Conservation (phyloP, 129 eudicot species). For the Artemisia tridentata region DNA sequence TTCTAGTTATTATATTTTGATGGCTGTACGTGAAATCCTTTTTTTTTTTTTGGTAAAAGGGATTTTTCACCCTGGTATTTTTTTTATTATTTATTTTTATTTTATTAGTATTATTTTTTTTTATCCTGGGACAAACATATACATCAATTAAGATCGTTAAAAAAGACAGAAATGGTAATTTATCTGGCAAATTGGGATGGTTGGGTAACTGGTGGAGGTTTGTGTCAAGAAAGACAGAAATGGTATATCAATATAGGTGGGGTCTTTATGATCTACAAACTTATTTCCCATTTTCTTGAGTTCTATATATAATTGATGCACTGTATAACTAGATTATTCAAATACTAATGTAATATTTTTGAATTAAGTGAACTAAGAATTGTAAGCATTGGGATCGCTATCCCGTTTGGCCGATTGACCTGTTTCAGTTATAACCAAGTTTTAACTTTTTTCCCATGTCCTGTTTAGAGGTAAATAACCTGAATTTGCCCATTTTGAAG, state of each 20-base stretch:
- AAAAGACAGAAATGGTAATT: neutral
- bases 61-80: too few species aligned
- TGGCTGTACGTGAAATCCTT: neutral
- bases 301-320: neutral
- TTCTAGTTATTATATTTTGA: neutral
- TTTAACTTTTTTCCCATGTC: neutral
- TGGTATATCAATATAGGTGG: neutral
- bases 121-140: neutral
- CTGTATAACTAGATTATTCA: neutral
- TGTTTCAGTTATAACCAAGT: neutral
- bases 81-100: too few species aligned
- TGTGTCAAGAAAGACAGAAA: too few species aligned
- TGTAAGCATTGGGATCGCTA: neutral
- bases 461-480: neutral
- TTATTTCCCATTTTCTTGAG: neutral
- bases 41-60: too few species aligned
- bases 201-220: neutral
- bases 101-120: too few species aligned
- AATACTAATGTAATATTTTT: neutral
- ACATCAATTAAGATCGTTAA: conserved; percentile 7
- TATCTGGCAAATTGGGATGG: neutral
- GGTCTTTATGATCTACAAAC: neutral
- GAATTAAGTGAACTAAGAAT: too few species aligned
- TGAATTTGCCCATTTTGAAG: neutral
- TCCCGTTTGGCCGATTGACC: neutral